These are phyloP conservation scores for Pezicula radicicola DNA, from an alignment of 2,329 filamentous ascomycete genomes.

Conservation along the genomic window DNA sequence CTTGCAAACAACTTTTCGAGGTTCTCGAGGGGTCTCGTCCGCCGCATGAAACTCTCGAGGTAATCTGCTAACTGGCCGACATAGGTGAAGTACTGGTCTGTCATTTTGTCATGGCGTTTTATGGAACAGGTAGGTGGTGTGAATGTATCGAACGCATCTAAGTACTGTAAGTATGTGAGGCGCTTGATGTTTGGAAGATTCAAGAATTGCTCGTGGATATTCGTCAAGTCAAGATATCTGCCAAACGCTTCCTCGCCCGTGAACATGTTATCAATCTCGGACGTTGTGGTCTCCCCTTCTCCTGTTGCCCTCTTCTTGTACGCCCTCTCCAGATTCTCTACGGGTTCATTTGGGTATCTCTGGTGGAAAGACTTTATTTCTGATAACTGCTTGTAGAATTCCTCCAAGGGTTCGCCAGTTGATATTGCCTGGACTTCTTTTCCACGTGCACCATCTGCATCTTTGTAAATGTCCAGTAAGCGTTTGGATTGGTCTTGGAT, in stretches of 20 bases:
- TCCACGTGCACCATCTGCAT: constrained; percentile 67
- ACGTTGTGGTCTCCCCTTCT: constrained; percentile 59
- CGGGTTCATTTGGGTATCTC: constrained; percentile 88
- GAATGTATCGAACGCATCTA: constrained; percentile 89
- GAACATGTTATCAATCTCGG: constrained; percentile 85
- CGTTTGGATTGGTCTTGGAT: constrained; percentile 83
- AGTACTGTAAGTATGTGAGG: constrained; percentile 86
- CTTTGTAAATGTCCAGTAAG: constrained; percentile 79
- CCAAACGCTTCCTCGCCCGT: constrained; percentile 94
- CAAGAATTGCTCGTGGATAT: constrained; percentile 80
- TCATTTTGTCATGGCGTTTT: constrained; percentile 80
- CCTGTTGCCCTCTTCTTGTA: constrained; percentile 72
- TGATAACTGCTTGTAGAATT: constrained; percentile 83
- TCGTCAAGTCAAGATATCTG: constrained; percentile 85
- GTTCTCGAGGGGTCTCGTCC: constrained; percentile 83
- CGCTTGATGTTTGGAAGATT: constrained; percentile 87
- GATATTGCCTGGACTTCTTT: constrained; percentile 83
- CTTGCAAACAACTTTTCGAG: constrained; percentile 71
- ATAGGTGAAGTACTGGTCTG: constrained; percentile 89
- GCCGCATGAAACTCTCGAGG: constrained; percentile 82
- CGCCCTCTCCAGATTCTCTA: constrained; percentile 90
- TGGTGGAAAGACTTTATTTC: constrained; percentile 85
- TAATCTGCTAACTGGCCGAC: constrained; percentile 77
- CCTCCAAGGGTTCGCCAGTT: constrained; percentile 81
- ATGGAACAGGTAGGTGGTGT: constrained; percentile 69